Evolutionary conservation across 805 yeast genomes (phyloP), one percentile per base, ranked within the genome.

Genomic region (Vanderwaltozyma tropicalis): DNA sequence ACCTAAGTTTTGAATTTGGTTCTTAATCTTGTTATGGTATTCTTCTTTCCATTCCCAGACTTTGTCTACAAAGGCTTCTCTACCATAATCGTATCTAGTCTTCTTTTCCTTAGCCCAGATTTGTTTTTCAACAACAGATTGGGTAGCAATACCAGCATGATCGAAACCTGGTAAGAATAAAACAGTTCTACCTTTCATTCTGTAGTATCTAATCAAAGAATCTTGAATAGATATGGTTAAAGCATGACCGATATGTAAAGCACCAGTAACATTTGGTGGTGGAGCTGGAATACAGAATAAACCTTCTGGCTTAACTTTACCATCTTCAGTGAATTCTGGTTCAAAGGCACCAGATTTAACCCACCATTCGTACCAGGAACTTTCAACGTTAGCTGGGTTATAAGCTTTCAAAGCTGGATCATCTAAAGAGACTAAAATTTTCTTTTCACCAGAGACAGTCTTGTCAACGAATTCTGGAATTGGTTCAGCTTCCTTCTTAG

Each of bases 11-110:
- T 76, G 68, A 57, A 89, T 76, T 67, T 92, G 98, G 47, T 70
- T 59, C 68, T 83, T 84, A 62, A 92, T 92, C 53, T 82, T 80
- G 40, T 62, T 62, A 52, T 92, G 96, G 67, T 92, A 92, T 43
- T 81, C 87, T 45, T 87, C 94, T 62, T 92, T 92, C 98, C 98
- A 92, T 50, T 86, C 95, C 97, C 97, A 92, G 22, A 92, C 96
- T 58, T 81, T 80, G 28, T 72, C 80, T 40, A 84, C 66, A 50
- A 92, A 92, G 45, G 75, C 79, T 59, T 89, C 96, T 66, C 98
- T 84, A 44, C 96, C 95, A 44, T 75, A 76, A 57, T 92, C 97
- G 62, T 92, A 96, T 67, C 97, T 82, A 37, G 97, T 87, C 59
- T 80, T 73, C 65, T 79, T 74, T 55, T 85, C 85, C 48, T 76